Base-by-base conservation (phyloP, 1,284 basidiomycete species). In the Vanrija pseudolonga region DNA sequence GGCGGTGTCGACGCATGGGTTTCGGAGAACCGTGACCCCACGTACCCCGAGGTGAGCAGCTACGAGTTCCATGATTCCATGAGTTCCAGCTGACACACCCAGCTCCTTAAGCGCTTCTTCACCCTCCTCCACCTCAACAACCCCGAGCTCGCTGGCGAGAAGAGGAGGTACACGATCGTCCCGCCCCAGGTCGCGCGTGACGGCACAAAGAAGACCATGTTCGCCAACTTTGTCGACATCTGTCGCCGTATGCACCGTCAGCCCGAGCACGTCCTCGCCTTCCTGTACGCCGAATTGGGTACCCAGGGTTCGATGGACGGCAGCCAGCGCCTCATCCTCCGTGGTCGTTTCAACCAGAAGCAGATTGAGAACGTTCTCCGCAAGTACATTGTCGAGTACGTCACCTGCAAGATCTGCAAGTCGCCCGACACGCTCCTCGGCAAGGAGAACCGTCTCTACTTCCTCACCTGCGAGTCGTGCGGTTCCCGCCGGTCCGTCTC, bases 321-420 rank as follows among this genome's bases (percentile, higher is more conserved):
- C 56, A 84, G 86, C 4, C 89, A 90, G 39, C 86, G 95, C 52
- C 81, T 99, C 54, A 89, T 98, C 65, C 98, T 99, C 81, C 94
- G 90, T 74, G 95, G 95, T 72, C 85, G 92, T 60, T 99, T 97
- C 85, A 93, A 94, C 74, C 95, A 95, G 71, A 98, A 98, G 79
- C 94, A 98, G 76, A 88, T 99, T 63, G 96, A 99, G 79, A 97
- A 97, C 74, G 93, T 99, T 9, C 77, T 99, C 62, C 83, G 95
- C 72, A 85, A 92, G 63, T 98, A 98, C 77, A 98, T 98, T 69
- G 94, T 95, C 65, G 95, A 98, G 80, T 98, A 99, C 79, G 96
- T 99, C 55, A 97, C 93, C 41, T 99, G 95, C 85, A 96, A 97
- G 80, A 98, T 95, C 39, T 99, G 95, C 84, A 98, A 97, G 80